These are phyloP conservation scores for Xanthoconium separans DNA, from an alignment of 1,284 basidiomycete genomes.

Conservation along the genomic window DNA sequence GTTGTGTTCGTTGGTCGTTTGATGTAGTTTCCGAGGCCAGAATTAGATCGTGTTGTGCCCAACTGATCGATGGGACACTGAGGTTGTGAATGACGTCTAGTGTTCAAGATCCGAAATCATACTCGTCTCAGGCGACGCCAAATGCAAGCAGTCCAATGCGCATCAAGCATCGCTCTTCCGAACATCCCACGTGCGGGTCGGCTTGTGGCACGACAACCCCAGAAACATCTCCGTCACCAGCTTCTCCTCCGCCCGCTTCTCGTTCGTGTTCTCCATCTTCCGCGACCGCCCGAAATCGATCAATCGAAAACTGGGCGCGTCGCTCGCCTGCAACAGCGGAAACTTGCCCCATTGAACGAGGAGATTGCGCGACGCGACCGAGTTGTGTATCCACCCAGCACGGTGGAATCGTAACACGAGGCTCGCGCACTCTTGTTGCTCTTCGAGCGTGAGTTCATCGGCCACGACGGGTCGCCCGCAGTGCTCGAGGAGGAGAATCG, in stretches of 20 bases:
- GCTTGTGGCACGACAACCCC: background rate
- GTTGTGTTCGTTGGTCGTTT: too few species aligned
- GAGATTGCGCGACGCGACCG: slow-evolving; percentile 37
- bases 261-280: slow-evolving; percentile 6
- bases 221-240: slow-evolving; percentile 3
- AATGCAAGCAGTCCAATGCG: too few species aligned
- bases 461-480: slow-evolving; percentile 35
- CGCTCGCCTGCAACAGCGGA: slow-evolving; percentile 23
- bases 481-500: slow-evolving; percentile 38
- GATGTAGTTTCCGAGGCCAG: too few species aligned
- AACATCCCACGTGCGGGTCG: too few species aligned
- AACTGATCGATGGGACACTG: too few species aligned
- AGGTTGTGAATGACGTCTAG: too few species aligned
- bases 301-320: slow-evolving; percentile 36
- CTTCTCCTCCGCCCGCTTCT: slow-evolving; percentile 2
- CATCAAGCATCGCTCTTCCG: too few species aligned
- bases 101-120: too few species aligned
- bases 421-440: slow-evolving; percentile 35
- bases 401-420: slow-evolving; percentile 34
- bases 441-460: slow-evolving; percentile 15
- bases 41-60: too few species aligned
- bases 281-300: slow-evolving; percentile 39
- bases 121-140: too few species aligned
- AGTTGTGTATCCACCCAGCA: slow-evolving; percentile 36
- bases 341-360: slow-evolving; percentile 37